Conservation (phyloP, 192 early-diverging fungal genomes). For the Spinellus fusiger region DNA sequence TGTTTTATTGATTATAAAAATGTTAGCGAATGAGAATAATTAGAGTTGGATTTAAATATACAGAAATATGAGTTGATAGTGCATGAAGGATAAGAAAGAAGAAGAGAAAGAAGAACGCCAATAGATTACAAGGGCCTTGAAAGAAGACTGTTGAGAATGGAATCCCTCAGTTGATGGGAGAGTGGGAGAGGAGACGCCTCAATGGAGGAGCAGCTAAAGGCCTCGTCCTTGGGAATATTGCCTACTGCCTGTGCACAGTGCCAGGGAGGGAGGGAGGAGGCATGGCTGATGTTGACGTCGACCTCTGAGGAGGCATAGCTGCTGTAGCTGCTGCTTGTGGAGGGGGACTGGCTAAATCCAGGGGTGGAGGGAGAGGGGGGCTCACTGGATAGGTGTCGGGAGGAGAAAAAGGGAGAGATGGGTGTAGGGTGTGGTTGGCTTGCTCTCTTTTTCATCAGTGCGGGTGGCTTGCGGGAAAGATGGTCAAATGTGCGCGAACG, state of each 20-base stretch:
- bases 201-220: too few species aligned
- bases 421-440: background rate
- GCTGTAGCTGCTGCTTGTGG: background rate
- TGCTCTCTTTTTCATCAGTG: background rate
- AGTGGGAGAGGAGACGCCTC: background rate
- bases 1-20: too few species aligned
- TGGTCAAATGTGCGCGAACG: background rate
- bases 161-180: background rate
- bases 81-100: background rate
- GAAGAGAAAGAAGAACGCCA: background rate
- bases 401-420: background rate
- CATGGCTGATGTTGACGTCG: background rate
- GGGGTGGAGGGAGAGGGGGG: background rate
- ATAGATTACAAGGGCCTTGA: background rate
- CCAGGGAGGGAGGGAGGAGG: background rate
- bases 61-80: too few species aligned
- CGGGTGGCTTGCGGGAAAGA: background rate
- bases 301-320: background rate
- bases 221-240: background rate
- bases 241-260: too few species aligned
- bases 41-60: too few species aligned
- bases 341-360: background rate
- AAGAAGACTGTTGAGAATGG: background rate
- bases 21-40: too few species aligned
- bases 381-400: background rate